Conservation (phyloP, 139 green algal genomes). For the Picocystis salinarum region DNA sequence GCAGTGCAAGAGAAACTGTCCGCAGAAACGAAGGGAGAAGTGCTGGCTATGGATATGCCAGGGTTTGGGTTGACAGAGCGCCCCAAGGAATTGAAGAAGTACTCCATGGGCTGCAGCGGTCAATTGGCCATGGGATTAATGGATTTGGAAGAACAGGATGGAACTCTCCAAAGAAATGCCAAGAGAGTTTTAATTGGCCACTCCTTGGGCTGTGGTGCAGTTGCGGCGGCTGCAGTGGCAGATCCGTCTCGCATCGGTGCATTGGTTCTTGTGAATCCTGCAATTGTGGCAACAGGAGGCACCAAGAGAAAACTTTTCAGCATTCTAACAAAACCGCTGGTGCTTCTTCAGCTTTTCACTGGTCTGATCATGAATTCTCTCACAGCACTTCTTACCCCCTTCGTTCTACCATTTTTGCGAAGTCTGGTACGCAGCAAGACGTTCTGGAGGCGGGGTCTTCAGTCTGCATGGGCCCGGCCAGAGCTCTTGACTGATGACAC, state of each 20-base stretch:
- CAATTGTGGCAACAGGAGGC: slow-evolving; percentile 30
- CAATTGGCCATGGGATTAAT: slow-evolving; percentile 20
- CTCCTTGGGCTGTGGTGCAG: slow-evolving; percentile 31
- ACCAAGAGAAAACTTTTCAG: slow-evolving; percentile 1
- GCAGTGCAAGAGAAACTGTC: slow-evolving; percentile 29
- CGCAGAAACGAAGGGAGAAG: slow-evolving; percentile 18
- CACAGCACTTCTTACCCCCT: neutral
- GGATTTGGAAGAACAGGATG: slow-evolving; percentile 25
- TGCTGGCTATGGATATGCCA: slow-evolving; percentile 61
- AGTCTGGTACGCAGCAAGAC: neutral
- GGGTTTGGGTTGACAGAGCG: slow-evolving; percentile 64
- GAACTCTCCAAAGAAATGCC: neutral
- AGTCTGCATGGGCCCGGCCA: neutral
- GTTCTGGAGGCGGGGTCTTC: neutral
- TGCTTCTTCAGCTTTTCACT: slow-evolving; percentile 17
- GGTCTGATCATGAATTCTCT: slow-evolving; percentile 37
- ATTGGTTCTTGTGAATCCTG: slow-evolving; percentile 58
- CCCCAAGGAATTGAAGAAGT: slow-evolving; percentile 17
- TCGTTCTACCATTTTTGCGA: neutral
- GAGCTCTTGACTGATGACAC: too few species aligned
- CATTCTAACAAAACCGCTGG: slow-evolving; percentile 9
- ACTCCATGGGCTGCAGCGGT: slow-evolving; percentile 52
- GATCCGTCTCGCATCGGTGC: slow-evolving; percentile 18
- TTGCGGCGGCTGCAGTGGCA: slow-evolving; percentile 26
- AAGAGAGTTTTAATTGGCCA: slow-evolving; percentile 53